phyloP scores from a whole-genome alignment of 805 yeast species.

The Saccharomycopsis sp. region DNA sequence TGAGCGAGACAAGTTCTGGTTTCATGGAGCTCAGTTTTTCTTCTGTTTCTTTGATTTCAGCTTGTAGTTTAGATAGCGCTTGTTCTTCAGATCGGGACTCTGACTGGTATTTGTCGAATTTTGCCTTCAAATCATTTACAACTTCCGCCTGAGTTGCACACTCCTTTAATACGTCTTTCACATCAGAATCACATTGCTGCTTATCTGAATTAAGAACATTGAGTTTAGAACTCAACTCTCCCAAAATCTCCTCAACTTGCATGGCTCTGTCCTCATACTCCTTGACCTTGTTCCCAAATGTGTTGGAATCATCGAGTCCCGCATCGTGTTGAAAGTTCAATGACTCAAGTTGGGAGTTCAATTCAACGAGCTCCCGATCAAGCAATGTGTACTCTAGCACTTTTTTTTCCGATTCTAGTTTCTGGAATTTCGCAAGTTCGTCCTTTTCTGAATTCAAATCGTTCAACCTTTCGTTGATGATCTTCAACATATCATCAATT shows the following conservation, averaged over 20 bases:
- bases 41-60: slow-evolving; percentile 32
- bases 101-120: slow-evolving; percentile 28
- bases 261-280: slow-evolving; percentile 47
- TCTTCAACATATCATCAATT: slow-evolving; percentile 62
- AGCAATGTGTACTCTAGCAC: slow-evolving; percentile 64
- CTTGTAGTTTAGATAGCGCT: slow-evolving; percentile 24
- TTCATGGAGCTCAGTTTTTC: slow-evolving; percentile 20
- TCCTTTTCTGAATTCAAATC: slow-evolving; percentile 77
- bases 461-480: slow-evolving; percentile 59
- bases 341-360: slow-evolving; percentile 53
- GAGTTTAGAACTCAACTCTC: slow-evolving; percentile 37
- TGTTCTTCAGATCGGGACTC: slow-evolving; percentile 26
- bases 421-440: slow-evolving; percentile 64
- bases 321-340: too few species aligned
- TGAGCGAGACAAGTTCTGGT: slow-evolving; percentile 29
- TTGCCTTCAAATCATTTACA: slow-evolving; percentile 34
- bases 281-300: slow-evolving; percentile 46
- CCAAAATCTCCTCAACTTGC: slow-evolving; percentile 38
- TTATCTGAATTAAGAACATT: slow-evolving; percentile 50
- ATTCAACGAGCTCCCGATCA: slow-evolving; percentile 63
- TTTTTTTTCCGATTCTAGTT: slow-evolving; percentile 57
- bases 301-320: slow-evolving; percentile 47
- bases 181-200: slow-evolving; percentile 42
- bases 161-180: slow-evolving; percentile 38
- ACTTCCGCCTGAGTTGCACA: slow-evolving; percentile 43